Percentiles rank a stretch among this genome's conserved stretches.
Evolutionary conservation across 768 basidiomycete genomes (phyloP).

Genomic region (Hortiboletus flavorubellus): DNA sequence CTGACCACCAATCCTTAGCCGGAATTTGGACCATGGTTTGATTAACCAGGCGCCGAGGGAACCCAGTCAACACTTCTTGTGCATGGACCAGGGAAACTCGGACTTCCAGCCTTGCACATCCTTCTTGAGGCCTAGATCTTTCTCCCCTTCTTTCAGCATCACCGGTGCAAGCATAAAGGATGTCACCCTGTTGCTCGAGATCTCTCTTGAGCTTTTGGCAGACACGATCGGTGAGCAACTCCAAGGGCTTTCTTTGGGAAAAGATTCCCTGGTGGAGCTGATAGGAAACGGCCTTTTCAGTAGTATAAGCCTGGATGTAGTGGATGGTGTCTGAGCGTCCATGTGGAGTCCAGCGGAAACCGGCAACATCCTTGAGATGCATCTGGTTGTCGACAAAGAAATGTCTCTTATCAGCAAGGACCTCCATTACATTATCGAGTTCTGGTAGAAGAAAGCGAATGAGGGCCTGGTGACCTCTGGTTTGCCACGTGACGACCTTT

Average conservation of each 20-base stretch:
- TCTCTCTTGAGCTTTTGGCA: not conserved
- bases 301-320: constrained; percentile 11
- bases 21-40: not conserved
- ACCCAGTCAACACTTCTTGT: fast-evolving
- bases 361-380: constrained; percentile 7
- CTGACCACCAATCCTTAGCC: not conserved
- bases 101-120: constrained; percentile 5
- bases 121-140: not conserved
- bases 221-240: not conserved
- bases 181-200: not conserved
- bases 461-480: not conserved
- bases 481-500: not conserved
- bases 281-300: constrained; percentile 3
- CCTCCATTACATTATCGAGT: not conserved
- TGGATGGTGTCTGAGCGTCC: not conserved
- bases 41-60: not conserved
- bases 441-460: not conserved
- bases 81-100: not conserved
- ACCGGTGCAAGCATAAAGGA: not conserved
- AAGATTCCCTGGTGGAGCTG: constrained; percentile 9
- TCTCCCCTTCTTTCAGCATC: not conserved
- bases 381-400: not conserved
- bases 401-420: not conserved
- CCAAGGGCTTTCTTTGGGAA: not conserved
- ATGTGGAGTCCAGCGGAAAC: not conserved